Base-by-base conservation (phyloP, 2,329 filamentous ascomycete genomes). In the Anisogramma anomala region DNA sequence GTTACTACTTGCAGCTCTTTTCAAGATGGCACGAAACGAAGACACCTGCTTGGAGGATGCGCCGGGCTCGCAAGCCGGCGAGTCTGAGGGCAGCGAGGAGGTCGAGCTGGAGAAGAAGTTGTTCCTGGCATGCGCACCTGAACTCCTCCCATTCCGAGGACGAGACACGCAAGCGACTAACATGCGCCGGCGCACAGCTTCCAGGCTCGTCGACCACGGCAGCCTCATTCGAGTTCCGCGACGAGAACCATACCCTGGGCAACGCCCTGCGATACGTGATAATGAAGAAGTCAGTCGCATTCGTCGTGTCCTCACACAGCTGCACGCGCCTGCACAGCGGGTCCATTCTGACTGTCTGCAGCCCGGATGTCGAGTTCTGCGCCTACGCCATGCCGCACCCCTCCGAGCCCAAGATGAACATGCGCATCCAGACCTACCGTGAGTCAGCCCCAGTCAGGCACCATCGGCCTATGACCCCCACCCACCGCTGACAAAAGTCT, bases 301-400 rank as follows among this genome's bases (percentile, higher is more conserved):
- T 7, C 28, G 26, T 26, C n/a, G n/a, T n/a, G n/a, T n/a, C n/a
- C n/a, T n/a, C n/a, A n/a, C n/a, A n/a, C n/a, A 18, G 4, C 6
- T 11, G 18, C 34, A 18, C n/a, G 28, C 39, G 31, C 25, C 35
- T 26, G 13, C 11, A 8, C 5, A 36, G 8, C 13, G 34, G 6
- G n/a, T 6, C 23, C 15, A 3, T n/a, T 15, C 30, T 34, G 37
- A 33, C 36, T 54, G 34, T n/a, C 18, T 31, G 9, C 50, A 96
- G 89, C 61, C 89, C 91, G 22, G 79, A 91, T 49, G 91, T 98
- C 46, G 91, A 98, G 61, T 95, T 98, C 65, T 96, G 91, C 63
- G 91, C 89, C 47, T 98, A 98, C 63, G 85, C 89, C 6, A 96
- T 98, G 47, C 91, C 91, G 22, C 91, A 98, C 64, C 91, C 91